phyloP scores from a whole-genome alignment of 352 stramenopile species.

The Pythium rhizo-oryzae region DNA sequence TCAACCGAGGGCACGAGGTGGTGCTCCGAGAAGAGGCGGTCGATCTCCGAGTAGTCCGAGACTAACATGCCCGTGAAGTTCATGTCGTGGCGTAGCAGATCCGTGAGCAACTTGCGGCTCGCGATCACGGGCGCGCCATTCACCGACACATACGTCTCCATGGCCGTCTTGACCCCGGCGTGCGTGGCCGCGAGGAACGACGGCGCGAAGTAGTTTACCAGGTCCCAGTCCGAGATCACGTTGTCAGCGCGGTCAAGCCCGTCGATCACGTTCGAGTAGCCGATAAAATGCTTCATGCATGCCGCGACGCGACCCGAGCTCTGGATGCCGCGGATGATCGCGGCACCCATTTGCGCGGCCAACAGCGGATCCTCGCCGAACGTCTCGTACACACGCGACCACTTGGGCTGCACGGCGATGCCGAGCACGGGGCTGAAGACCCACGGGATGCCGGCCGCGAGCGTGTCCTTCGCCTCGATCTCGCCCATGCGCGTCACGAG shows the following conservation, averaged over 20 bases:
- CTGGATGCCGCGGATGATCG: constrained; percentile 86
- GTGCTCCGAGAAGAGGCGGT: constrained; percentile 86
- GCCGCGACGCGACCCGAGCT: constrained; percentile 59
- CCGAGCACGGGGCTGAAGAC: constrained; percentile 91
- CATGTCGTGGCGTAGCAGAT: constrained; percentile 87
- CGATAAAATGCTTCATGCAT: constrained; percentile 92
- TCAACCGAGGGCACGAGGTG: constrained; percentile 59
- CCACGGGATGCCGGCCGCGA: constrained; percentile 89
- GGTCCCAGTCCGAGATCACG: constrained; percentile 63
- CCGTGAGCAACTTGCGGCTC: constrained; percentile 73
- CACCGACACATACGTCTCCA: constrained; percentile 92
- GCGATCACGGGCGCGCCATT: constrained; percentile 88
- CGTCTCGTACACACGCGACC: constrained; percentile 92
- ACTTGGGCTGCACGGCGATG: constrained; percentile 81
- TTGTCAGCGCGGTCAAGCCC: constrained; percentile 79
- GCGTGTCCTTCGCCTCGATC: constrained; percentile 85
- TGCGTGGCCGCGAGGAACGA: constrained; percentile 73
- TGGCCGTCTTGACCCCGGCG: constrained; percentile 82
- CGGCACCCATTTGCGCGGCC: constrained; percentile 63
- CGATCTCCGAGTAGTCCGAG: constrained; percentile 93
- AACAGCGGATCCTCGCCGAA: constrained; percentile 92
- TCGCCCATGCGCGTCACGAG: constrained; percentile 72
- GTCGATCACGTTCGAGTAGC: constrained; percentile 69
- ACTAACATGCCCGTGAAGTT: constrained; percentile 90
- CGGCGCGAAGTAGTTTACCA: constrained; percentile 75